These are phyloP conservation scores for Umbelopsis sp. DNA, from an alignment of 371 early-diverging fungal species.

Conservation along the genomic window DNA sequence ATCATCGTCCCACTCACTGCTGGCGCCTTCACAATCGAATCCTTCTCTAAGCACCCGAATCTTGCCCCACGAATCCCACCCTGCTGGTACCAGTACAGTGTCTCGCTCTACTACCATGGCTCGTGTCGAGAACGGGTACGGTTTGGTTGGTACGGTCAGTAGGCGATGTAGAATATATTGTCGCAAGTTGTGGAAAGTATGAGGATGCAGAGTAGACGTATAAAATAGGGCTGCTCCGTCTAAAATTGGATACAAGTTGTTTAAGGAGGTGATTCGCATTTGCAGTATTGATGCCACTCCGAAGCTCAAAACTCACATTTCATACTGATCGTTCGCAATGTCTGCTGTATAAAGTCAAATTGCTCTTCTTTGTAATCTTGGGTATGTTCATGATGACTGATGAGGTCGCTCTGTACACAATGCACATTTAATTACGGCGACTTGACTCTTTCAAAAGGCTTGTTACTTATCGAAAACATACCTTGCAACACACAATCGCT, in stretches of 20 bases:
- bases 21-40: conserved; percentile 69
- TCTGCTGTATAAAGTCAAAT: conserved; percentile 95
- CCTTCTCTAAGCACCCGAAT: conserved; percentile 75
- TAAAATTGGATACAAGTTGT: conserved; percentile 42
- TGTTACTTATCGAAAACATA: conserved; percentile 28
- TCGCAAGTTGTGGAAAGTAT: conserved; percentile 76
- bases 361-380: conserved; percentile 87
- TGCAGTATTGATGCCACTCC: conserved; percentile 25
- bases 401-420: conserved; percentile 72
- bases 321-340: conserved; percentile 86
- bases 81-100: conserved; percentile 83
- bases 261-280: conserved; percentile 66
- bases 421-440: background rate
- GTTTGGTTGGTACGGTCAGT: conserved; percentile 39
- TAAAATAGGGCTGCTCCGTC: conserved; percentile 94
- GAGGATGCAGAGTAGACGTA: conserved; percentile 80
- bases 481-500: conserved; percentile 90
- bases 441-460: background rate
- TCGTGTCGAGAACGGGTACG: conserved; percentile 61
- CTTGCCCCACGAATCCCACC: conserved; percentile 93
- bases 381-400: conserved; percentile 79
- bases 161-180: conserved; percentile 86
- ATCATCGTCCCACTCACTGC: conserved; percentile 62
- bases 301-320: conserved; percentile 68
- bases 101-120: conserved; percentile 90